Percentiles rank a stretch among this genome's conserved stretches.
These are phyloP conservation scores for Diplodia corticola DNA, from an alignment of 2,329 filamentous ascomycete genomes.

Conservation along the genomic window DNA sequence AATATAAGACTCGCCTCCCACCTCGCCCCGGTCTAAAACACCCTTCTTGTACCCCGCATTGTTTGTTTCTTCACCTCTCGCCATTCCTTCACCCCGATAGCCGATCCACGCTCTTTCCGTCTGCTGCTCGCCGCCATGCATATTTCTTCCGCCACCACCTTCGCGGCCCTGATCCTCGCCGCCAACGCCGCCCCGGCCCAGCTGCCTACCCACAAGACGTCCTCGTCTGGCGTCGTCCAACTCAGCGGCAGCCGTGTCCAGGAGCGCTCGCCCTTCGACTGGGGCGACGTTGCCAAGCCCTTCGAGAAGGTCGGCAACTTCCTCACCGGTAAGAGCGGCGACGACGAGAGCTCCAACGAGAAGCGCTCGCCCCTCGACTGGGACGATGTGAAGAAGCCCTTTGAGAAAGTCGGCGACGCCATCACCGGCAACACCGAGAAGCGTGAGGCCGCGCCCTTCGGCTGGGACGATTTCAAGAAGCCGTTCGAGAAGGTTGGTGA, in stretches of 20 bases:
- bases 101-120: background rate
- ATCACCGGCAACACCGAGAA: background rate
- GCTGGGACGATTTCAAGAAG: background rate
- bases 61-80: background rate
- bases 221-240: slow-evolving; percentile 1
- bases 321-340: background rate
- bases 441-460: background rate
- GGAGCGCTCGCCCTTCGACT: background rate
- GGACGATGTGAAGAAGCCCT: background rate
- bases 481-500: background rate
- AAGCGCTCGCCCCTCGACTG: slow-evolving; percentile 1
- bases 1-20: slow-evolving; percentile 2
- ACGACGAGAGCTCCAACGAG: background rate
- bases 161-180: slow-evolving; percentile 1
- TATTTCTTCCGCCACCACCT: background rate
- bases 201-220: slow-evolving; percentile 16
- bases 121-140: background rate
- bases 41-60: slow-evolving; percentile 4
- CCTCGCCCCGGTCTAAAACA: background rate
- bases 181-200: slow-evolving; percentile 9
- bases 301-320: background rate
- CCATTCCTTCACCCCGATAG: background rate
- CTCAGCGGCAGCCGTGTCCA: slow-evolving; percentile 1
- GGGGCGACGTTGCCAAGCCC: background rate
- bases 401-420: background rate